These are phyloP conservation scores for Termitomyces sp. DNA, from an alignment of 768 basidiomycete genomes.

Conservation along the genomic window DNA sequence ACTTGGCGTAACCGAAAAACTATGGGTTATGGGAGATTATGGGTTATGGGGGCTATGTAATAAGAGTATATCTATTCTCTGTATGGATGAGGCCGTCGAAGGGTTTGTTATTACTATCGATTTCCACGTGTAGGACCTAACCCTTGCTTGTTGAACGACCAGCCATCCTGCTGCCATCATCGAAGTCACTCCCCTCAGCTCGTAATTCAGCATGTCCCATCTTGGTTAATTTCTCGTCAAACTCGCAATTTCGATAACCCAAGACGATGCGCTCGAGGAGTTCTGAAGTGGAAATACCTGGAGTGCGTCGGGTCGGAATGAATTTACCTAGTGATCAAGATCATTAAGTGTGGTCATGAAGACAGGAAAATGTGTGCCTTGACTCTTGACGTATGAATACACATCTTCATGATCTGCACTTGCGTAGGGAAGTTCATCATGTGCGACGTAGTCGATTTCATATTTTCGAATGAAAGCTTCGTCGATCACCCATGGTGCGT, in stretches of 20 bases:
- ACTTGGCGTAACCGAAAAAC: too few species aligned
- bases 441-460: slow-evolving; percentile 94
- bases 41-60: neutral
- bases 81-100: too few species aligned
- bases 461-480: slow-evolving; percentile 78
- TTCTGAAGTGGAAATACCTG: slow-evolving; percentile 90
- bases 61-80: too few species aligned
- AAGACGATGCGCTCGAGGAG: slow-evolving; percentile 88
- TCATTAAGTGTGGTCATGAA: neutral
- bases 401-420: slow-evolving; percentile 81
- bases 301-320: slow-evolving; percentile 91
- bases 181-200: slow-evolving; percentile 56
- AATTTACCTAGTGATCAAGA: slow-evolving; percentile 65
- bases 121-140: slow-evolving; percentile 17
- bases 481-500: slow-evolving; percentile 88
- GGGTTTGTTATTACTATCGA: neutral
- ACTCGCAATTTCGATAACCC: slow-evolving; percentile 77
- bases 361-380: slow-evolving; percentile 38
- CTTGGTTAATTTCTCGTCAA: slow-evolving; percentile 85
- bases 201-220: slow-evolving; percentile 76
- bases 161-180: slow-evolving; percentile 28
- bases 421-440: slow-evolving; percentile 89
- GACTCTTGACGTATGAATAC: slow-evolving; percentile 73
- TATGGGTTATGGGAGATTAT: too few species aligned
- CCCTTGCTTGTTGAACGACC: slow-evolving; percentile 29